Base-by-base conservation (phyloP, 495 filamentous ascomycete species). In the Penicillium simplicissimum region DNA sequence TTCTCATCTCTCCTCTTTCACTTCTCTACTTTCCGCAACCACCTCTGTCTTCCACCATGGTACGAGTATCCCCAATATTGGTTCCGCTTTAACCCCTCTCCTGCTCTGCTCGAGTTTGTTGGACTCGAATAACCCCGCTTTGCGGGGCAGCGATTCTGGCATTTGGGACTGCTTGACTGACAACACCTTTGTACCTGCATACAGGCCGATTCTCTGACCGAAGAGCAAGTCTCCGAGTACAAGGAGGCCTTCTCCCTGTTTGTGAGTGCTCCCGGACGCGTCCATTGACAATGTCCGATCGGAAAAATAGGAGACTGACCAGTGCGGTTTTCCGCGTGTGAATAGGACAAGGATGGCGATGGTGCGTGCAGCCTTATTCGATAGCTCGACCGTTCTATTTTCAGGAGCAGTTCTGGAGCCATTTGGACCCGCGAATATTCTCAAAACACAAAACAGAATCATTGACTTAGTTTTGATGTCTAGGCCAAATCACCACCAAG, bases 231-330 rank as follows among this genome's bases (percentile, higher is more conserved):
- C 70, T 97, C 94, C 75, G 95, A 98, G 83, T 98, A 98, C 82
- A 98, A 98, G 89, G 96, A 98, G 83, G 95, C 95, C 49, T 98
- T 98, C 84, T 98, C 95, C 76, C 89, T 98, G 38, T 98, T 98
- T 79, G 95, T 98, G 85, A 90, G 95, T 93, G 19, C 28, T 38
- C 42, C 19, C 11, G 10, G 17, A 33, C 28, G 51, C 61, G 66
- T 61, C 47, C 64, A 58, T 60, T 62, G 31, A 37, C 71, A 40
- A 71, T 62, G 13, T 11, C n/a, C 21, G n/a, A 37, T 23, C 17
- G 34, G 36, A 42, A 45, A 43, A 60, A 60, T 40, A 52, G 28
- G 45, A 23, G 21, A 51, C 60, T 67, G 36, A 64, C 59, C 38
- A 19, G 37, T 37, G 43, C 42, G 47, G 56, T 57, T 68, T 60